These are phyloP conservation scores for Fusarium goolgardi DNA, from an alignment of 2,329 filamentous ascomycete genomes.

Conservation along the genomic window DNA sequence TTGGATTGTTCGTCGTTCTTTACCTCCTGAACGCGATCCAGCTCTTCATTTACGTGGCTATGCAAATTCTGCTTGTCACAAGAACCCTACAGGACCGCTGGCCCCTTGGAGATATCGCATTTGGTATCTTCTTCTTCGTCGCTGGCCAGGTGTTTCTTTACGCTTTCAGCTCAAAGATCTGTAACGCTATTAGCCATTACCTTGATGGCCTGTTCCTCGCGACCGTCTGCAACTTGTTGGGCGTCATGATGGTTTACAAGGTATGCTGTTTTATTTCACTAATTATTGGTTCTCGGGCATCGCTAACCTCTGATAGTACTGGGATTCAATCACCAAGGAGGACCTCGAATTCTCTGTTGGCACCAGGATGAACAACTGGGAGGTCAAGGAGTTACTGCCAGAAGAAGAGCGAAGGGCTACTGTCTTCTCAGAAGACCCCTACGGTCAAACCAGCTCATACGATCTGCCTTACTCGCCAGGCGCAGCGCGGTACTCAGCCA, in stretches of 20 bases:
- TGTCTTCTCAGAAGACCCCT: slow-evolving; percentile 76
- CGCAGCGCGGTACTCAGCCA: slow-evolving; percentile 58
- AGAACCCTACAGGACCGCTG: slow-evolving; percentile 94
- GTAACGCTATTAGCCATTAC: slow-evolving; percentile 87
- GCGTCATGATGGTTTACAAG: slow-evolving; percentile 99
- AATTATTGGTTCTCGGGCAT: background rate
- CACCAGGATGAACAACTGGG: slow-evolving; percentile 96
- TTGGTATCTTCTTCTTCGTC: slow-evolving; percentile 91
- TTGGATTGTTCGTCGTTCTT: slow-evolving; percentile 89
- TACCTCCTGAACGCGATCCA: slow-evolving; percentile 92
- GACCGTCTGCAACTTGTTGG: slow-evolving; percentile 91
- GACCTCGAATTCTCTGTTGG: slow-evolving; percentile 98
- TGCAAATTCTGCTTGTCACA: slow-evolving; percentile 89
- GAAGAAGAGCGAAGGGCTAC: slow-evolving; percentile 83
- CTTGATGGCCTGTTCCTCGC: slow-evolving; percentile 94
- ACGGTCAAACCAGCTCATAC: slow-evolving; percentile 66
- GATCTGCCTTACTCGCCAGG: slow-evolving; percentile 63
- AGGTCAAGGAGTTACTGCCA: slow-evolving; percentile 89
- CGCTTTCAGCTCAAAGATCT: slow-evolving; percentile 87
- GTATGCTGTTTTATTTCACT: slow-evolving; percentile 56
- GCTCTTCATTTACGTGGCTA: slow-evolving; percentile 83
- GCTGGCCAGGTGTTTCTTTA: slow-evolving; percentile 94
- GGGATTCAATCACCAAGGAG: slow-evolving; percentile 98
- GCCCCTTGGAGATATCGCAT: slow-evolving; percentile 91
- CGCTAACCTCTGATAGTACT: slow-evolving; percentile 70